Base-by-base conservation (phyloP, 2,329 filamentous ascomycete genomes). In the Penicillium palitans region DNA sequence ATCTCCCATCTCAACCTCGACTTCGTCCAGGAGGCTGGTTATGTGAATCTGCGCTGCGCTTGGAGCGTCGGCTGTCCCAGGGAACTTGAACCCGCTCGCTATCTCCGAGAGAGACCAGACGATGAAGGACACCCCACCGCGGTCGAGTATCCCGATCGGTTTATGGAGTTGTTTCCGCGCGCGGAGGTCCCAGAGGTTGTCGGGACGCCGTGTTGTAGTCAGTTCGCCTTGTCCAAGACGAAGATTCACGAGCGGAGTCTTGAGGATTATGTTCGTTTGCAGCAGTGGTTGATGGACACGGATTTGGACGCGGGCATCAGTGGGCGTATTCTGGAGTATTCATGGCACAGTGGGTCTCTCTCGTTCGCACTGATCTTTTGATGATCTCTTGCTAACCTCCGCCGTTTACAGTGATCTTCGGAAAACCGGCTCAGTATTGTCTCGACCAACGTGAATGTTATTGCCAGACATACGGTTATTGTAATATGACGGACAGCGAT, bases 311-410 rank as follows among this genome's bases (percentile, higher is more conserved):
- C 83, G 61, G 72, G 72, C 27, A 74, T 81, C 21, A 80, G 77
- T 51, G 81, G 81, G 4, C 68, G 80, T 15, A 73, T 84, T 13
- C 70, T 84, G 68, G 82, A 84, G 66, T 84, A 83, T 70, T 77
- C 76, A 15, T 84, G 82, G 82, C 82, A 84, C 64, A 83, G 80
- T 77, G 76, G 72, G 71, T 79, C 70, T 56, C n/a, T 62, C 27
- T 6, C 10, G 29, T 45, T 39, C 24, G 37, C n/a, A 6, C 25
- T 15, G 45, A 25, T 41, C n/a, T 39, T 4, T 10, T 40, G 41
- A 44, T 59, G 6, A 46, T 53, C 24, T 33, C 17, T 21, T 27
- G 51, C 21, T 53, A 53, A 53, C 7, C 6, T 21, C 5, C 2
- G 17, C 6, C 24, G 19, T 50, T n/a, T 9, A 31, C 24, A 70